Evolutionary conservation across 2,329 filamentous ascomycete species (phyloP), one percentile per base, ranked within the genome.

Genomic region (Trichoderma cornu-damae): DNA sequence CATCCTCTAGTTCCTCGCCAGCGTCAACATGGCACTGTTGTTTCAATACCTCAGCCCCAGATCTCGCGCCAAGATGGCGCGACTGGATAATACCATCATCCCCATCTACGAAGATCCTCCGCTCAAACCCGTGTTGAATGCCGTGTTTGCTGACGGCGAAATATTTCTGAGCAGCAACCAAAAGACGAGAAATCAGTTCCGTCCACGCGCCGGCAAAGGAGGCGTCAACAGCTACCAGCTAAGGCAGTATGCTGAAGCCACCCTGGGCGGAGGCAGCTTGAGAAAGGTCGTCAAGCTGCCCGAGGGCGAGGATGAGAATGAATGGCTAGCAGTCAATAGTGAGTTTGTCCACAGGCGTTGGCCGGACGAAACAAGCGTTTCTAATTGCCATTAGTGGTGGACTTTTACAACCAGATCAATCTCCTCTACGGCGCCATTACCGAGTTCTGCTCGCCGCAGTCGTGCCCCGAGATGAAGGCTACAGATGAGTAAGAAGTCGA

Each of bases 351-450:
- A 14, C 30, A 9, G 1, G 14, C 3, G 1, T 18, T 7, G 14
- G n/a, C 28, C 2, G 9, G 20, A 20, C 18, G 6, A 32, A 18
- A 20, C 4, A 16, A 6, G n/a, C 37, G 32, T 11, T 2, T 1
- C 47, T 60, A 35, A 60, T 22, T 3, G 22, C 37, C 8, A 18
- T 22, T 65, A 96, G 92, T 99, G 78, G 94, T 99, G 77, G 94
- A 99, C 75, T 99, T 99, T 75, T 99, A 99, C 84, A 99, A 99
- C 78, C 94, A 99, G 75, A 96, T 99, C 79, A 99, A 99, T 76
- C 83, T 99, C 34, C 86, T 99, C 59, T 99, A 99, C 72, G 95
- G 95, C 59, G 94, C 94, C 64, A 99, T 99, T 70, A 99, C 94
- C 60, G 94, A 99, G 71, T 99, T 99, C 75, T 99, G 94, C 79